Base-by-base conservation (phyloP, 345 rosid genomes). In the Physaria fendleri region DNA sequence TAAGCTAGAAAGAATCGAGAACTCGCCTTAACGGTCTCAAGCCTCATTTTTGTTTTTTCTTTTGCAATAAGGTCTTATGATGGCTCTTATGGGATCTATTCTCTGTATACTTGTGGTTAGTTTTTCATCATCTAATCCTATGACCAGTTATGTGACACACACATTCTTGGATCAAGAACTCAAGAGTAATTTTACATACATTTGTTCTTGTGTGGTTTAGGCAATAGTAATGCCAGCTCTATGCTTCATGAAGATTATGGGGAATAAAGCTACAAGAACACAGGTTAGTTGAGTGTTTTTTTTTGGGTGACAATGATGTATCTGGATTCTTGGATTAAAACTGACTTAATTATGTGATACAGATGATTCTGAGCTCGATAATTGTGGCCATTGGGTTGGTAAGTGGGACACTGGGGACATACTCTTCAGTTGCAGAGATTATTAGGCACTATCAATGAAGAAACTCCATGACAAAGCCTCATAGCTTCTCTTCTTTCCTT, bases 31-130 rank as follows among this genome's bases (percentile, higher is more conserved):
- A 30, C 45, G 47, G 59, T 50, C 61, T 29, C 39, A 34, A 34
- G 39, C 4, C 15, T 40, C 11, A 18, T 34, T 25, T 11, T 8
- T 30, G 17, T 13, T 23, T 13, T 23, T 5, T 13, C 18, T 27
- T 11, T 35, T 66, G 44, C 10, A 51, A 37, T 16, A 79, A 88
- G 95, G 96, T 71, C 92, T 91, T 47, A 61, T 85, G 65, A 88
- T 91, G 98, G 84, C 96, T 64, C 75, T 91, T 46, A 84, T 88
- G n/a, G 98, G 96, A 69, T 88, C 98, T 45, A 68, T 84, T 59
- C 84, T 92, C 62, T 76, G 93, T 66, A 32, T 83, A 56, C 83
- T 86, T 7, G 85, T 88, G 96, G 98, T 85, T 77, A 62, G 90
- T 63, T 20, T 20, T 54, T 25, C 51, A 35, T 12, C 54, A 13